These are phyloP conservation scores for Plantago elongata DNA, from an alignment of 257 asterid species.

Conservation along the genomic window DNA sequence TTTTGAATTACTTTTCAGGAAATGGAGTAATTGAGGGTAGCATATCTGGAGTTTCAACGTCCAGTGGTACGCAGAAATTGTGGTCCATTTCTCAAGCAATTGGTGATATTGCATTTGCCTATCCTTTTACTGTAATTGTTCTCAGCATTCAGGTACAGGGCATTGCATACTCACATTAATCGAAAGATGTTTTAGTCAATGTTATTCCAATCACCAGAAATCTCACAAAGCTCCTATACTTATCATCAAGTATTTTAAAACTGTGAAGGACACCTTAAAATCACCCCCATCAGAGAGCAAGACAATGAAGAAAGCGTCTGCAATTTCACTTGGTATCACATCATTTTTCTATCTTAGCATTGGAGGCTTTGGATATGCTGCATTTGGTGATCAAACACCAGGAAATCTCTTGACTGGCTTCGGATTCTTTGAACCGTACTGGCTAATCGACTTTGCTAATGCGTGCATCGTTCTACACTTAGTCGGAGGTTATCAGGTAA, in stretches of 20 bases:
- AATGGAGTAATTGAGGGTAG: slow-evolving; percentile 59
- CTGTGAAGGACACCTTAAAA: slow-evolving; percentile 55
- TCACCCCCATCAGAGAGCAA: slow-evolving; percentile 65
- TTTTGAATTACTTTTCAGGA: slow-evolving; percentile 33
- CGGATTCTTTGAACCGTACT: slow-evolving; percentile 51
- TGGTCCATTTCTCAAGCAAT: slow-evolving; percentile 70
- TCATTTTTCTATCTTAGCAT: slow-evolving; percentile 59
- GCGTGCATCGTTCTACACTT: slow-evolving; percentile 57
- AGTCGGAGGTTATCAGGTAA: slow-evolving; percentile 68
- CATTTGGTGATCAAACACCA: slow-evolving; percentile 60
- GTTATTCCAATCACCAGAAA: background rate
- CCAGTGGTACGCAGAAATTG: slow-evolving; percentile 48
- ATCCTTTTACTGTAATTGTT: slow-evolving; percentile 56
- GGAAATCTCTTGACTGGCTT: slow-evolving; percentile 71
- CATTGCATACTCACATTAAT: background rate
- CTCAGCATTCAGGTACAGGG: slow-evolving; percentile 61
- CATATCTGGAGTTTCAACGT: slow-evolving; percentile 47
- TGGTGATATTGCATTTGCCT: slow-evolving; percentile 75
- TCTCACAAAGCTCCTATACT: no score
- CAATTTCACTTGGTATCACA: slow-evolving; percentile 39
- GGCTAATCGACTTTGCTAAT: slow-evolving; percentile 65
- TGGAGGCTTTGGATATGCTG: slow-evolving; percentile 73
- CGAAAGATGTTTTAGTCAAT: no score
- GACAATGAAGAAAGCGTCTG: slow-evolving; percentile 70
- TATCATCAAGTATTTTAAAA: background rate